Base-by-base conservation (phyloP, 176 grass and related monocot species). In the Melocanna baccifera region DNA sequence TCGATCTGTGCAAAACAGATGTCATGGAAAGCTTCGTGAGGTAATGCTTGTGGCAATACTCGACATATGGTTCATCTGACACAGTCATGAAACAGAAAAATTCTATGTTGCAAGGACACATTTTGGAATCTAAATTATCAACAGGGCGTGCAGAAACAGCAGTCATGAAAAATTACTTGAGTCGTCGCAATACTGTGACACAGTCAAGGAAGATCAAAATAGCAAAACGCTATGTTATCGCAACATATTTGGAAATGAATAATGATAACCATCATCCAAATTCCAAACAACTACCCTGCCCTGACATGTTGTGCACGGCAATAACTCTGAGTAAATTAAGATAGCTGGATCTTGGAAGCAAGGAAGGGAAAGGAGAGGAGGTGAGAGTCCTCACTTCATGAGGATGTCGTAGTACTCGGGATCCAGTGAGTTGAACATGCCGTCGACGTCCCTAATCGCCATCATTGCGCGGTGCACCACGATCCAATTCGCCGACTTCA, bases 351-450 rank as follows among this genome's bases (percentile, higher is more conserved):
- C 41, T n/a, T 40, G 34, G 71, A 76, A 39, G 4, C 34, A 48
- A 84, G 2, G 36, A 53, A 40, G 36, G 62, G 53, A 62, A 43
- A 63, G 39, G n/a, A 5, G 42, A 63, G 39, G n/a, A 5, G 42
- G 10, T 11, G 41, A 29, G 4, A 76, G 28, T 12, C 62, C 93
- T 90, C 73, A 99, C 96, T 96, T 99, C 96, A 96, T 96, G 57
- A 99, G 93, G 77, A 99, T 99, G 83, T 96, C 96, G 81, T 99
- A 99, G 85, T 99, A 99, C 71, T 99, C 88, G 4, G 93, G 86
- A 87, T 99, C 93, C 76, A 99, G 88, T 9, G 91, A 96, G 87
- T 86, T 92, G 88, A 99, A 83, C 93, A 94, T 99, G 26, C 83
- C 90, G 23, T 96, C 93, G 34, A 99, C 90, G 68, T 99, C 96